A percentile compares a stretch with the other conserved stretches of the same genome.
phyloP scores from a whole-genome alignment of 805 yeast genomes.

The Kuraishia capsulata region DNA sequence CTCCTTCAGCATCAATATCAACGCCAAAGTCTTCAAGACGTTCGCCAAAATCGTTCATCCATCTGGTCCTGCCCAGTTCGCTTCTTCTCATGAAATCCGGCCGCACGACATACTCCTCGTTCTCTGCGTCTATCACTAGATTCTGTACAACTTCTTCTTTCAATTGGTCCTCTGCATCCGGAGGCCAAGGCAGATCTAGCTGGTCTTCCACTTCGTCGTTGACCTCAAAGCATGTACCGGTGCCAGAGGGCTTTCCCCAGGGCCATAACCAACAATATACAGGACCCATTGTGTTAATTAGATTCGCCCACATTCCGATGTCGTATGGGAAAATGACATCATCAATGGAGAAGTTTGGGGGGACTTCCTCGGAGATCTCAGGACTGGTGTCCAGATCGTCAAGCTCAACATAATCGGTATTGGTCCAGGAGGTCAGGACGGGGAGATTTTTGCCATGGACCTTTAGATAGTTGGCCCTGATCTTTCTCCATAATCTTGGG shows the following conservation, averaged over 20 bases:
- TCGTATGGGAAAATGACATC: conserved; percentile 83
- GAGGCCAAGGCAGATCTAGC: conserved; percentile 83
- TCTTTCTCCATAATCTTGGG: conserved; percentile 42
- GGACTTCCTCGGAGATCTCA: conserved; percentile 2
- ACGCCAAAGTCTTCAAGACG: conserved; percentile 80
- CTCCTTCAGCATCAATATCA: conserved; percentile 52
- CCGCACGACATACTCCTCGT: conserved; percentile 10
- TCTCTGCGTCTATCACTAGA: neutral
- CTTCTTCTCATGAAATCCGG: conserved; percentile 18
- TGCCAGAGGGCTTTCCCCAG: conserved; percentile 50
- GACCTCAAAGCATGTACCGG: conserved; percentile 50
- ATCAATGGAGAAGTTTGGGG: conserved; percentile 37
- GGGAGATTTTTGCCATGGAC: conserved; percentile 34
- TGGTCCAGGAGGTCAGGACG: conserved; percentile 35
- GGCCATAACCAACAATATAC: conserved; percentile 62
- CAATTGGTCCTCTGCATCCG: conserved; percentile 59
- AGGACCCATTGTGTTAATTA: conserved; percentile 49
- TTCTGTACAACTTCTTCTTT: conserved; percentile 1
- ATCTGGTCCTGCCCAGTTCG: conserved; percentile 32
- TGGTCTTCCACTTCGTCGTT: conserved; percentile 50
- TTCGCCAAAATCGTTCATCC: conserved; percentile 83
- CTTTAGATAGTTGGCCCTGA: conserved; percentile 31
- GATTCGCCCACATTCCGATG: conserved; percentile 48
- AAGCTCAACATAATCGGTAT: neutral
- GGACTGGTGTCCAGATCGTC: conserved; percentile 1